Conservation (phyloP, 75 land plant genomes). For the Cupressus sempervirens region DNA sequence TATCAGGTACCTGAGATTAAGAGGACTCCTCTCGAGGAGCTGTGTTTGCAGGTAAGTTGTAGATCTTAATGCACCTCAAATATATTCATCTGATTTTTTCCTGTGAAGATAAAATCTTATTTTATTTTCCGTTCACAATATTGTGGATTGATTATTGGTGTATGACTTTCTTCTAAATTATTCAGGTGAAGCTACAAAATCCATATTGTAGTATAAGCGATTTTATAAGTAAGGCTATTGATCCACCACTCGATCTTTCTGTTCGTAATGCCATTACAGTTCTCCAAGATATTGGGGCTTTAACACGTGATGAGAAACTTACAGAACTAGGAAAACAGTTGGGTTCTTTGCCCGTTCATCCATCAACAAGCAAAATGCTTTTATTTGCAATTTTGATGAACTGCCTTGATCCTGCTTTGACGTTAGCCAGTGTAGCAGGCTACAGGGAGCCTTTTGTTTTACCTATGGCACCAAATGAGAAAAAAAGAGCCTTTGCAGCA, state of each 20-base stretch:
- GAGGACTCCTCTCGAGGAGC: constrained; percentile 87
- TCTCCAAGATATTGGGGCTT: constrained; percentile 83
- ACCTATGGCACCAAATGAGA: constrained; percentile 69
- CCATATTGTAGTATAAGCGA: constrained; percentile 54
- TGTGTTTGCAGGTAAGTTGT: constrained; percentile 79
- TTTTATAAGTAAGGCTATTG: constrained; percentile 68
- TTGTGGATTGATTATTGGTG: constrained; percentile 2
- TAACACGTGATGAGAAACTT: constrained; percentile 60
- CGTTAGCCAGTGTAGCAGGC: constrained; percentile 83
- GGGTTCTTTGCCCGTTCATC: constrained; percentile 87
- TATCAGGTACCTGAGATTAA: constrained; percentile 93
- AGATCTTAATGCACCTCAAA: not conserved
- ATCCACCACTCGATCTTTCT: constrained; percentile 73
- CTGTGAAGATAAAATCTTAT: not conserved
- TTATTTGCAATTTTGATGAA: constrained; percentile 74
- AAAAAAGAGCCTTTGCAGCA: constrained; percentile 55
- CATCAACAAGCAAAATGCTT: constrained; percentile 88
- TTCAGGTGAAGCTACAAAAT: constrained; percentile 79
- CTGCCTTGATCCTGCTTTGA: constrained; percentile 91
- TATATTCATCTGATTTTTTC: not conserved
- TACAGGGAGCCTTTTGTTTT: constrained; percentile 75
- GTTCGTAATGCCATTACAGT: constrained; percentile 62
- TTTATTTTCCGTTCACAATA: not conserved
- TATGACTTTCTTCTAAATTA: not conserved
- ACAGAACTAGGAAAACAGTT: constrained; percentile 81